These are phyloP conservation scores for Panicum hallii DNA, from an alignment of 202 grass and related monocot species.

Conservation along the genomic window DNA sequence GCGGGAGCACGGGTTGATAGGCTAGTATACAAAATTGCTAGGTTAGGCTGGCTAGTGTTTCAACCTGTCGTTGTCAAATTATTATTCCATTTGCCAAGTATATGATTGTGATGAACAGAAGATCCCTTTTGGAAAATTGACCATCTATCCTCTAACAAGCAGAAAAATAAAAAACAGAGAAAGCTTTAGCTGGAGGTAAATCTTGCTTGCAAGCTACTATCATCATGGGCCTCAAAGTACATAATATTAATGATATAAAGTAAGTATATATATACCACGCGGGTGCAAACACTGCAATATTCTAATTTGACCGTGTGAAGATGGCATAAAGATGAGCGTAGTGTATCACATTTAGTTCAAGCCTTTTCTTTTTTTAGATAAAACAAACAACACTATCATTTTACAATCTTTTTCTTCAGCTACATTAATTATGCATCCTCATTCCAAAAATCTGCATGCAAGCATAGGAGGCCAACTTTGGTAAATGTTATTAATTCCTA, in stretches of 20 bases:
- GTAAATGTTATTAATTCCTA: not conserved
- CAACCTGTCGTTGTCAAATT: not conserved
- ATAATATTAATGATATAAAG: not conserved
- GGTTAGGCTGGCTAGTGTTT: not conserved
- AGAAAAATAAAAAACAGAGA: not conserved
- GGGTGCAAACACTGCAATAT: not conserved
- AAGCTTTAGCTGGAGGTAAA: not conserved
- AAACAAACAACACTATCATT: not conserved
- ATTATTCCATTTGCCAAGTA: slow-evolving; percentile 11
- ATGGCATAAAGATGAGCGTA: not conserved
- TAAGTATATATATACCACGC: not conserved
- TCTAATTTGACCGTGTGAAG: not conserved
- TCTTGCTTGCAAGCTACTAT: slow-evolving; percentile 21
- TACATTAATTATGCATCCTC: not conserved
- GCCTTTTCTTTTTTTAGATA: not conserved
- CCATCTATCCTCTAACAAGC: not conserved
- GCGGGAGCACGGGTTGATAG: no score
- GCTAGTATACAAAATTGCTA: not conserved
- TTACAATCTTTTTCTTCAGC: not conserved
- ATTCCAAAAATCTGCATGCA: not conserved
- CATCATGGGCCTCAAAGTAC: not conserved
- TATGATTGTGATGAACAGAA: not conserved
- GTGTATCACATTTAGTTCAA: not conserved
- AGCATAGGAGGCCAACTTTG: not conserved
- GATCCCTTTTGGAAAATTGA: not conserved